Base-by-base conservation (phyloP, 371 early-diverging fungal species). In the Catenaria anguillulae region DNA sequence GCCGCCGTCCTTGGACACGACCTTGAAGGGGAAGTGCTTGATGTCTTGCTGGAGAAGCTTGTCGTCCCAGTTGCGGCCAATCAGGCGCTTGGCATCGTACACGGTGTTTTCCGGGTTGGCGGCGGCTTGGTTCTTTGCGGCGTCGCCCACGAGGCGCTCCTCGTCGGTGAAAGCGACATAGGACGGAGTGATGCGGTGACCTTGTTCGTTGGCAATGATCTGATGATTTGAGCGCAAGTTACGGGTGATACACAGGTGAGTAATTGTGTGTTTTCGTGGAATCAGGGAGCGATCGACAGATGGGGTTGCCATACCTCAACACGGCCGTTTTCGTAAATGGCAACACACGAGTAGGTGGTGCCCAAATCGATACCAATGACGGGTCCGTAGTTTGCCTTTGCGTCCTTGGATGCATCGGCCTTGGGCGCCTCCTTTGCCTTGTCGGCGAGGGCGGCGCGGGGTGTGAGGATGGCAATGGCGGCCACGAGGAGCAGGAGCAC, bases 21-120 rank as follows among this genome's bases (percentile, higher is more conserved):
- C 75, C 68, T 82, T 83, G 85, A 90, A 93, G 64, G 93, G 90
- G 81, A 87, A 89, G 77, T 88, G 87, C 81, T 86, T 90, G 75
- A 88, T 81, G 74, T 92, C 93, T 56, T 70, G 63, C 76, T 90
- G 84, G 42, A 92, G 88, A 56, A 86, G 84, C 75, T 82, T 83
- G 69, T 92, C 93, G 66, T 76, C 77, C 70, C 77, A 90, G 66
- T 81, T 82, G 66, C 90, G 86, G 63, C 93, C 93, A 64, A 98
- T 87, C 58, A 96, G 75, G 73, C 98, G 87, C 82, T 98, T 98
- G 62, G 89, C 88, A 69, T 90, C 93, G 74, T 89, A 93, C 67
- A 98, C 76, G 61, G 93, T 93, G 77, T 90, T 88, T 68, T 70
- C 66, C 56, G 92, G 93, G 77, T 91, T 89, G 65, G 75, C 71